These are phyloP conservation scores for Vickermania ingenoplastis DNA, from an alignment of 208 protist genomes.

Conservation along the genomic window DNA sequence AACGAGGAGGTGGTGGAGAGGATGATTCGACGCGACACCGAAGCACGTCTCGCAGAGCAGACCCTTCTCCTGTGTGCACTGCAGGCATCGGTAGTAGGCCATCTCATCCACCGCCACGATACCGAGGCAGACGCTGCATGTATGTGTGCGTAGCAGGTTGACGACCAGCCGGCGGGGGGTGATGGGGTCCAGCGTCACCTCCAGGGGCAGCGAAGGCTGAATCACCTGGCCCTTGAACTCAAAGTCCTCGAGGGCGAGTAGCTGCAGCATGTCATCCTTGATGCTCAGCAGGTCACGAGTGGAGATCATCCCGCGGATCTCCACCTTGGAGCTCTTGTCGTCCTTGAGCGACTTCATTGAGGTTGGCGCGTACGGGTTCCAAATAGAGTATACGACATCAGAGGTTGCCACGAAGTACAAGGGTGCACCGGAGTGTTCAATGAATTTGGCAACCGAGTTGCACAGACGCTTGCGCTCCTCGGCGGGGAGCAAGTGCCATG, in stretches of 20 bases:
- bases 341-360: conserved; percentile 26
- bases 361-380: conserved; percentile 21
- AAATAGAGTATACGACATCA: conserved; percentile 27
- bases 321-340: conserved; percentile 25
- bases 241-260: conserved; percentile 36
- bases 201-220: conserved; percentile 34
- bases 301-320: conserved; percentile 29
- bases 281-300: conserved; percentile 23
- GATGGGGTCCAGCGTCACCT: conserved; percentile 32
- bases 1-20: conserved; percentile 56
- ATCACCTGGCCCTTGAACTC: conserved; percentile 43
- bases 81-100: conserved; percentile 65
- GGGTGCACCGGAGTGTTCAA: conserved; percentile 25
- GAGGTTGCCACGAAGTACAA: conserved; percentile 51
- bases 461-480: conserved; percentile 8
- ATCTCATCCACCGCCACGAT: conserved; percentile 32
- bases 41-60: conserved; percentile 32
- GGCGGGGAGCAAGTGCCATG: not conserved
- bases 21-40: conserved; percentile 19
- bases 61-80: conserved; percentile 38
- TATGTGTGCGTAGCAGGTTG: conserved; percentile 21
- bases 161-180: conserved; percentile 39
- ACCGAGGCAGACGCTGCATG: conserved; percentile 41
- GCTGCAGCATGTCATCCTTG: conserved; percentile 11
- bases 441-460: conserved; percentile 17